phyloP scores from a whole-genome alignment of 2,329 filamentous ascomycete species.

The Setomelanomma holmii region DNA sequence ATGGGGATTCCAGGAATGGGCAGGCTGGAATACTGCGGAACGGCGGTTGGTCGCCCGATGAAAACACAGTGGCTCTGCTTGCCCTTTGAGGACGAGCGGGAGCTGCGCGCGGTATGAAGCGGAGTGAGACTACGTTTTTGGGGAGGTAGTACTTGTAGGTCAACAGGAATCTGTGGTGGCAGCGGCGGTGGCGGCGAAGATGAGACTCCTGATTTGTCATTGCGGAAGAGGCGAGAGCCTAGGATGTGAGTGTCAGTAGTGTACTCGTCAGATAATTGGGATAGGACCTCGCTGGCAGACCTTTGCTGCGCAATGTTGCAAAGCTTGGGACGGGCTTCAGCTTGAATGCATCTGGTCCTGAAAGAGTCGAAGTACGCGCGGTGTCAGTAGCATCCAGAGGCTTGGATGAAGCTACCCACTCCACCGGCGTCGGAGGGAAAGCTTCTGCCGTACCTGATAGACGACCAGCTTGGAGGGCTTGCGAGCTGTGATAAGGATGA shows the following conservation, averaged over 20 bases:
- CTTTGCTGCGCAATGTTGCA: conserved; percentile 16
- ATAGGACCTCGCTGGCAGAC: too few relatives aligned
- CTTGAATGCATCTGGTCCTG: neutral
- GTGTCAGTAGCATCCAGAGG: neutral
- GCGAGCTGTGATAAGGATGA: too few relatives aligned
- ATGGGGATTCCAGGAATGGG: conserved; percentile 6
- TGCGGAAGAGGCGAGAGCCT: conserved; percentile 27
- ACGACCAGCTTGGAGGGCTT: too few relatives aligned
- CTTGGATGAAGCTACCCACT: neutral
- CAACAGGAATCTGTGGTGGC: conserved; percentile 20
- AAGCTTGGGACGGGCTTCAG: conserved; percentile 21
- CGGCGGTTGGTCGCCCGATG: conserved; percentile 24
- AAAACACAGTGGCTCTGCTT: neutral
- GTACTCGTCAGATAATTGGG: neutral
- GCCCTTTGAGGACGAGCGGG: conserved; percentile 7
- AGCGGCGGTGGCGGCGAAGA: conserved; percentile 21
- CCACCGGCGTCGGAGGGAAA: neutral
- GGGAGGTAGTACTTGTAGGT: conserved; percentile 1
- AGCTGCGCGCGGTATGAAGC: conserved; percentile 1
- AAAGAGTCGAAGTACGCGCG: neutral
- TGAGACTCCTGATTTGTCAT: neutral
- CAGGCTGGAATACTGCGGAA: conserved; percentile 4
- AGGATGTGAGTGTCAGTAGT: neutral
- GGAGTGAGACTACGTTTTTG: conserved; percentile 5
- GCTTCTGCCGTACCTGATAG: neutral